These are phyloP conservation scores for Paxillus ammoniavirescens DNA, from an alignment of 768 basidiomycete species.

Conservation along the genomic window DNA sequence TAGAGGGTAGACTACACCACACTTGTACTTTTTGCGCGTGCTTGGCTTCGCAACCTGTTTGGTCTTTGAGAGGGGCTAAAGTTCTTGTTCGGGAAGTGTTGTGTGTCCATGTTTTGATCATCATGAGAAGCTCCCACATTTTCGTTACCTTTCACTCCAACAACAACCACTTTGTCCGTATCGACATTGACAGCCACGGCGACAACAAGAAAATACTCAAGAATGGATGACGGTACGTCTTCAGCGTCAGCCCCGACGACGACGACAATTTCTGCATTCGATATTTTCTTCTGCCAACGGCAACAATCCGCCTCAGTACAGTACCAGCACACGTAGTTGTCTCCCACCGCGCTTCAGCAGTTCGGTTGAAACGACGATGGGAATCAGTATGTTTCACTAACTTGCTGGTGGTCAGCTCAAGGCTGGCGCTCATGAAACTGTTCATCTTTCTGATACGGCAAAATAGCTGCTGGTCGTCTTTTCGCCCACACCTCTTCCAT, in stretches of 20 bases:
- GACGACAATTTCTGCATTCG: slow-evolving; percentile 49
- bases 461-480: slow-evolving; percentile 5
- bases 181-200: slow-evolving; percentile 5
- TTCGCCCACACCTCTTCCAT: slow-evolving; percentile 1
- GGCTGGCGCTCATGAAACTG: slow-evolving; percentile 22
- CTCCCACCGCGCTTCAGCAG: slow-evolving; percentile 31
- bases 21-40: slow-evolving; percentile 4
- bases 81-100: neutral
- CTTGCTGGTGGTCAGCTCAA: slow-evolving; percentile 32
- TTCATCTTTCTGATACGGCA: slow-evolving; percentile 13
- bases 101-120: neutral
- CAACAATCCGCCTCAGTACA: slow-evolving; percentile 30
- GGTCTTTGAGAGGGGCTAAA: neutral
- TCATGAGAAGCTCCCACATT: neutral
- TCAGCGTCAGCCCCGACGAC: slow-evolving; percentile 75
- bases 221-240: slow-evolving; percentile 76
- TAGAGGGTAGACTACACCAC: slow-evolving; percentile 6
- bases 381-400: slow-evolving; percentile 19
- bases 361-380: slow-evolving; percentile 28
- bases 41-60: neutral
- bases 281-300: slow-evolving; percentile 39
- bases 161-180: neutral
- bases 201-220: slow-evolving; percentile 32
- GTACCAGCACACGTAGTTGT: slow-evolving; percentile 30
- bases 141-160: neutral